Evolutionary conservation across 345 rosid genomes (phyloP), one percentile per base, ranked within the genome.

Genomic region (Pelargonium nanum): DNA sequence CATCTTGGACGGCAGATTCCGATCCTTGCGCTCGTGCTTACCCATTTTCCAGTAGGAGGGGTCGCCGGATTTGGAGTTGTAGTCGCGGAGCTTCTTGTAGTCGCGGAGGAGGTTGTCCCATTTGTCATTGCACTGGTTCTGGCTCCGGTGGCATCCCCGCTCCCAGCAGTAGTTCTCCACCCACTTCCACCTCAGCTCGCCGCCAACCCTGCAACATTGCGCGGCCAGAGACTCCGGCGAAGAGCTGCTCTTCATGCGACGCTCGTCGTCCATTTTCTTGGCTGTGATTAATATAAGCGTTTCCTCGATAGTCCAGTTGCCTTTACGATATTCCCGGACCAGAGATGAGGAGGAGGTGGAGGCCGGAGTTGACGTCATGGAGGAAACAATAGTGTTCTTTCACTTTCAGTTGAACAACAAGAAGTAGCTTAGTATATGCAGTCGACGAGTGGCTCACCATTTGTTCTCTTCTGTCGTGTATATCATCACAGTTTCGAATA

Each of bases 91-190:
- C 58, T 86, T 91, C 83, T 91, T 86, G 85, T 84, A 91, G 32
- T 91, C 96, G 72, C 97, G 83, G 96, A 86, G 88, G 68, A 91
- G 87, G 74, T 91, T 91, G 62, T 91, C 96, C 94, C 96, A 88
- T 73, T 91, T 91, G 80, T 91, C 97, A 71, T 91, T 91, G 77
- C 97, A 91, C 72, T 91, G 96, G 70, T 91, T 91, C 70, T 91
- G 97, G 66, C 94, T 88, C 68, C 97, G 80, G 70, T 72, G 69
- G 68, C 97, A 88, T 0, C 75, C 82, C 74, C 78, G 79, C 23
- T 80, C 75, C 91, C 91, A 86, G 60, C 96, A 88, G 65, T 83
- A 88, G 63, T 88, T 96, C 67, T 91, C 97, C 64, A 91, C 89
- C 96, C 97, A 91, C 51, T 88, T 91, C 97, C 96, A 88, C 78